These are phyloP conservation scores for Aegilops tauschii DNA, from an alignment of 176 grass and related monocot species.

Conservation along the genomic window DNA sequence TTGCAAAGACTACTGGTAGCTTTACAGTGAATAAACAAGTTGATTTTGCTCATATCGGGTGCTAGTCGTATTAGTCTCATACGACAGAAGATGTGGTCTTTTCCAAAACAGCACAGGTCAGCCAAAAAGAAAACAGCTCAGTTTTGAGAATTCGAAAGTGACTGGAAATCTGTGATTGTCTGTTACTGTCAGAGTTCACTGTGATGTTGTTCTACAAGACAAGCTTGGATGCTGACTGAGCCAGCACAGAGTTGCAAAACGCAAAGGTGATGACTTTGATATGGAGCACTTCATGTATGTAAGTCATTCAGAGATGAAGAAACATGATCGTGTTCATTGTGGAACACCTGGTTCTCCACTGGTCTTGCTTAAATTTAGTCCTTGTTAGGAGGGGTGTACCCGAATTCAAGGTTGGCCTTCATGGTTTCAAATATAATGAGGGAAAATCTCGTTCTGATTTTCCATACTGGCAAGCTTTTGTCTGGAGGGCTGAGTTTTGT, in stretches of 20 bases:
- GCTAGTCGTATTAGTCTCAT: not conserved
- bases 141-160: not conserved
- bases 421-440: not conserved
- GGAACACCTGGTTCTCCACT: not conserved
- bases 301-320: not conserved
- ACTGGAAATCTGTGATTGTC: not conserved
- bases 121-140: not conserved
- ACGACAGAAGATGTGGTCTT: not conserved
- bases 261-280: not conserved
- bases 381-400: not conserved
- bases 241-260: not conserved
- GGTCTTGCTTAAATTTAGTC: not conserved
- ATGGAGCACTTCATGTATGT: not conserved
- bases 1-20: conserved; percentile 67
- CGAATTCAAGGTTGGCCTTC: not conserved
- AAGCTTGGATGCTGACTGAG: not conserved
- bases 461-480: not conserved
- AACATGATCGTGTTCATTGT: not conserved
- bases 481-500: not conserved
- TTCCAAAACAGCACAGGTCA: not conserved
- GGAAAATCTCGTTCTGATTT: not conserved
- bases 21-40: not conserved
- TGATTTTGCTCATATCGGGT: not conserved
- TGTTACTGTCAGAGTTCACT: not conserved
- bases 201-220: not conserved